Conservation (phyloP, 2,329 filamentous ascomycete species). For the Aspergillus piperis region DNA sequence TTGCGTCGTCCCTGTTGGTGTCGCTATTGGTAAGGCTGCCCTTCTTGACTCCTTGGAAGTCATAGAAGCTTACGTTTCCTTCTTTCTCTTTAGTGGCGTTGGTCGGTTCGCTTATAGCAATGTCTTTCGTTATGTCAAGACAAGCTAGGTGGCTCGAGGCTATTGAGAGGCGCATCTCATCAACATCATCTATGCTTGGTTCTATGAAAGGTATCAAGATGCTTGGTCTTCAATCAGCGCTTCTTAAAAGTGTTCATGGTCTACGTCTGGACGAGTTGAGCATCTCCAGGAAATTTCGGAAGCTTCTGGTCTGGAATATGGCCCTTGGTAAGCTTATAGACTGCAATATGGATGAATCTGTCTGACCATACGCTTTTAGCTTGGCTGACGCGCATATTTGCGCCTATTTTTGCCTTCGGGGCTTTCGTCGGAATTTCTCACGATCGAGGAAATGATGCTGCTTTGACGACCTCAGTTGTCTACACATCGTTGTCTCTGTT, state of each 20-base stretch:
- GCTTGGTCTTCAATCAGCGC: conserved; percentile 47
- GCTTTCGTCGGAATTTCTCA: conserved; percentile 46
- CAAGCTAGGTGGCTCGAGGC: conserved; percentile 54
- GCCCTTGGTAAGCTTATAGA: conserved; percentile 32
- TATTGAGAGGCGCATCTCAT: conserved; percentile 52
- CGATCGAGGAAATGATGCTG: conserved; percentile 30
- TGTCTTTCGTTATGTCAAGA: conserved; percentile 39
- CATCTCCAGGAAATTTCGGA: conserved; percentile 45
- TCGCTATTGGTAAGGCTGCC: conserved; percentile 40
- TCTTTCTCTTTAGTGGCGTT: conserved; percentile 31
- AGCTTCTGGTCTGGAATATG: conserved; percentile 46
- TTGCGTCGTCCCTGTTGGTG: conserved; percentile 47
- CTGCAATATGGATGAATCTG: not conserved
- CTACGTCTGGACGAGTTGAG: conserved; percentile 45
- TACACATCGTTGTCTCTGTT: conserved; percentile 53
- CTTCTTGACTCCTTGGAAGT: not conserved
- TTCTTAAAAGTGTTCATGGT: conserved; percentile 42
- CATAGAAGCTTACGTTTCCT: not conserved
- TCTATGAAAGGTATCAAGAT: conserved; percentile 57
- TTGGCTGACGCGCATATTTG: conserved; percentile 45
- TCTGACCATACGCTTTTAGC: conserved; percentile 20
- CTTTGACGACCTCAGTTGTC: conserved; percentile 44
- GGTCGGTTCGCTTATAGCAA: conserved; percentile 36
- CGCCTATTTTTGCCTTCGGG: conserved; percentile 49
- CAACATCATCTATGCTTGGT: conserved; percentile 51